Evolutionary conservation across 768 basidiomycete genomes (phyloP).

Genomic region (Vararia minispora): DNA sequence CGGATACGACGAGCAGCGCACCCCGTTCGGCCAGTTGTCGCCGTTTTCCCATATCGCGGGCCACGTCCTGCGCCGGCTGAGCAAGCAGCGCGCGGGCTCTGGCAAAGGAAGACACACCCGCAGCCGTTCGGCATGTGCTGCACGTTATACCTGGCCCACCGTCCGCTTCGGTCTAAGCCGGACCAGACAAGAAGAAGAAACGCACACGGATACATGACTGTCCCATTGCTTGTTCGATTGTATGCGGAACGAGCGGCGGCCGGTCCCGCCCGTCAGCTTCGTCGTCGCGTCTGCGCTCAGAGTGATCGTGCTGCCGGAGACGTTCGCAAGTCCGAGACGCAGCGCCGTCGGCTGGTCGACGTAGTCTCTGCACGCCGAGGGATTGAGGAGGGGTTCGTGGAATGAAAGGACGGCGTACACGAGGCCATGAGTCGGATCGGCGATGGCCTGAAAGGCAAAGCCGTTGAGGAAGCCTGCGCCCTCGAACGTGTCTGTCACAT

Average conservation of each 20-base stretch:
- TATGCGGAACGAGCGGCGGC: conserved; percentile 49
- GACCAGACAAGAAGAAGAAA: conserved; percentile 9
- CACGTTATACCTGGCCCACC: conserved; percentile 29
- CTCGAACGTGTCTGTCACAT: conserved; percentile 30
- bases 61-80: conserved; percentile 25
- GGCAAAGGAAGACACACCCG: conserved; percentile 26
- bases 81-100: conserved; percentile 4
- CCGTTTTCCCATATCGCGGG: conserved; percentile 49
- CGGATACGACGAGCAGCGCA: conserved; percentile 12
- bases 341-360: conserved; percentile 36
- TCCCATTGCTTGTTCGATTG: conserved; percentile 40
- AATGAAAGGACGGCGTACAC: conserved; percentile 32
- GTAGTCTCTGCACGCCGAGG: conserved; percentile 24
- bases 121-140: conserved; percentile 54
- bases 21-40: conserved; percentile 38
- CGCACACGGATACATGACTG: conserved; percentile 43
- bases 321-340: conserved; percentile 44
- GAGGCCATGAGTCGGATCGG: conserved; percentile 57
- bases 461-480: conserved; percentile 38
- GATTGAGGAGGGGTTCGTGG: not conserved
- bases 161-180: conserved; percentile 1
- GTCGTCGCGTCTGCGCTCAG: conserved; percentile 45
- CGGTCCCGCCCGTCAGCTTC: conserved; percentile 35
- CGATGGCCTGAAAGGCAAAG: conserved; percentile 36
- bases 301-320: conserved; percentile 40